phyloP scores from a whole-genome alignment of 345 rosid species.

The Linum usitatissimum region DNA sequence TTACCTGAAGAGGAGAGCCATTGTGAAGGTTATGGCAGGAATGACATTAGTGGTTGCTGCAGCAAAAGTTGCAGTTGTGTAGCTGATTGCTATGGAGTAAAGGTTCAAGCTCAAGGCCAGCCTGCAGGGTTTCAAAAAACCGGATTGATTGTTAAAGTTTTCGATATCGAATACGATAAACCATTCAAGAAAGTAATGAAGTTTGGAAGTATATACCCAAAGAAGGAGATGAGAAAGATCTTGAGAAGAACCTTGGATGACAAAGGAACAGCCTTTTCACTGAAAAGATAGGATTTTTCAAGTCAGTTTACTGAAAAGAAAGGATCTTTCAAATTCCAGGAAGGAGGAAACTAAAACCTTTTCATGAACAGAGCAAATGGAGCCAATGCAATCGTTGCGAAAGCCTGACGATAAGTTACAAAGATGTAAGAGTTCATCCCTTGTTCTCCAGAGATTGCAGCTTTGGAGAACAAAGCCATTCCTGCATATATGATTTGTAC shows the following conservation, averaged over 20 bases:
- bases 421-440: constrained; percentile 79
- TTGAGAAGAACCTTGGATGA: constrained; percentile 31
- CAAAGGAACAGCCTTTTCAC: constrained; percentile 33
- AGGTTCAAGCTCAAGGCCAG: constrained; percentile 61
- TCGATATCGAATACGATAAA: no score
- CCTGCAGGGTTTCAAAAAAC: constrained; percentile 23
- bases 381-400: constrained; percentile 50
- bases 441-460: constrained; percentile 50
- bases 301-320: not conserved
- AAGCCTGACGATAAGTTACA: constrained; percentile 70
- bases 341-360: constrained; percentile 34
- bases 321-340: no score
- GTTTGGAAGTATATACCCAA: constrained; percentile 26
- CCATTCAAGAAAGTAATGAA: no score
- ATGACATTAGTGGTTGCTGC: constrained; percentile 70
- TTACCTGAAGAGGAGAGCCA: constrained; percentile 54
- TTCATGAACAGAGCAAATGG: constrained; percentile 70
- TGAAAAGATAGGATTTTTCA: constrained; percentile 14
- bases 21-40: constrained; percentile 62
- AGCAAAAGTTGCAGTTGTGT: constrained; percentile 78
- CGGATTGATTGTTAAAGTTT: not conserved
- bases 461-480: constrained; percentile 32
- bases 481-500: not conserved
- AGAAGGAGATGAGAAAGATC: constrained; percentile 41
- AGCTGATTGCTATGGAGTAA: constrained; percentile 49